Conservation (phyloP, 2,329 filamentous ascomycete genomes). For the Xylariales sp. region DNA sequence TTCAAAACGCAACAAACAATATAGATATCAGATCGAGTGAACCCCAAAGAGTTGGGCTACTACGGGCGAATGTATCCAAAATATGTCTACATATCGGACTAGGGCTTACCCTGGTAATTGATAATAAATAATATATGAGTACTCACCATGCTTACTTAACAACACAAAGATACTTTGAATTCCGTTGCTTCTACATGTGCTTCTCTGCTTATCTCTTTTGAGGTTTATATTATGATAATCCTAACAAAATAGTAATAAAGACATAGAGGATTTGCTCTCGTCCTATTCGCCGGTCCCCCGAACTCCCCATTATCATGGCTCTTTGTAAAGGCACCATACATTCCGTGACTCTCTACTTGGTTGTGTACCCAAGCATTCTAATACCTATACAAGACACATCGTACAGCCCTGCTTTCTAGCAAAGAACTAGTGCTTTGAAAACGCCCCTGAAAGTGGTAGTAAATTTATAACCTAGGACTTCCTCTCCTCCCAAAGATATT, state of each 20-base stretch:
- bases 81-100: no score
- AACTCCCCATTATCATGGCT: not conserved
- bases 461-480: no score
- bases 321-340: no score
- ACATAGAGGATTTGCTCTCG: not conserved
- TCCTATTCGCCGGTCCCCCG: not conserved
- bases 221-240: not conserved
- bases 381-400: no score
- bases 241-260: not conserved
- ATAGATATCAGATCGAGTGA: not conserved
- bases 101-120: no score
- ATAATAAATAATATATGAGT: not conserved
- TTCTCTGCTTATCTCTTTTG: not conserved
- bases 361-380: no score
- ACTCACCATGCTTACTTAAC: not conserved
- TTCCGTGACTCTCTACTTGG: no score
- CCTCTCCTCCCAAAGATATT: no score
- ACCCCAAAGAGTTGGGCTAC: no score
- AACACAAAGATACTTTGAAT: not conserved
- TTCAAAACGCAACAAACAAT: not conserved
- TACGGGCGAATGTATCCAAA: not conserved
- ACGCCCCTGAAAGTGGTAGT: no score
- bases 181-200: not conserved
- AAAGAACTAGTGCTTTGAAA: no score
- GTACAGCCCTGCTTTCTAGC: no score